A percentile compares a stretch with the other conserved stretches of the same genome.
phyloP scores from a whole-genome alignment of 1,139 yeast species.

The Geotrichum aggregatum region DNA sequence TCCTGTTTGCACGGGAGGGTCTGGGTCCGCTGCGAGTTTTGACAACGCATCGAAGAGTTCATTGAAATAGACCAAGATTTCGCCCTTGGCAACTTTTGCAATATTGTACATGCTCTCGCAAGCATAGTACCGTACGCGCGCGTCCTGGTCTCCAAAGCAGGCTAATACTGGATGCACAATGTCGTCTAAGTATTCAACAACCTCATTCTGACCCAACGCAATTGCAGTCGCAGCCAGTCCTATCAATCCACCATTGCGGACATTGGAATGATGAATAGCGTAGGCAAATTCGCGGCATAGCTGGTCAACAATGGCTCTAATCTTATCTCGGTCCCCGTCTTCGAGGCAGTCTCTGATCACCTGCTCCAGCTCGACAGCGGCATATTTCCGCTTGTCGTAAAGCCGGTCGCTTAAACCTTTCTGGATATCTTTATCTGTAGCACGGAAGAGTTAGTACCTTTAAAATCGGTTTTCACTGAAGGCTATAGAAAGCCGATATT shows the following conservation, averaged over 20 bases:
- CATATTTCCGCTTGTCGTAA: slow-evolving; percentile 89
- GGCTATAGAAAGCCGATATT: neutral
- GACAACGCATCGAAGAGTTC: slow-evolving; percentile 93
- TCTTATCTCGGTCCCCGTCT: slow-evolving; percentile 62
- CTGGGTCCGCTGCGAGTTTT: slow-evolving; percentile 86
- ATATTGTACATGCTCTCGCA: slow-evolving; percentile 95
- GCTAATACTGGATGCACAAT: slow-evolving; percentile 92
- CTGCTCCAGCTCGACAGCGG: slow-evolving; percentile 86
- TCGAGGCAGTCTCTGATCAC: slow-evolving; percentile 68
- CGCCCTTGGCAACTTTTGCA: slow-evolving; percentile 96
- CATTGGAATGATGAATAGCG: slow-evolving; percentile 70
- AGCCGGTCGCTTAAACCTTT: slow-evolving; percentile 86
- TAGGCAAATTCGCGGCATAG: slow-evolving; percentile 67
- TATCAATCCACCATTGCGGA: slow-evolving; percentile 70
- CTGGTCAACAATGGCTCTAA: slow-evolving; percentile 64
- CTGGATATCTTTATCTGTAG: slow-evolving; percentile 61
- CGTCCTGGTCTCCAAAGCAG: slow-evolving; percentile 94
- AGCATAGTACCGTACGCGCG: slow-evolving; percentile 92
- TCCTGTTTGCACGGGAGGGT: slow-evolving; percentile 88
- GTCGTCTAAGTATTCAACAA: slow-evolving; percentile 70
- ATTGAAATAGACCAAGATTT: slow-evolving; percentile 82
- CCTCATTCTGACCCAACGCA: slow-evolving; percentile 69
- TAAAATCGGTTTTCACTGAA: too few species aligned
- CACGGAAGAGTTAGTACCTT: neutral
- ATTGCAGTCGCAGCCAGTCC: slow-evolving; percentile 75